These are phyloP conservation scores for Solanum virginianum DNA, from an alignment of 257 asterid species.

Conservation along the genomic window DNA sequence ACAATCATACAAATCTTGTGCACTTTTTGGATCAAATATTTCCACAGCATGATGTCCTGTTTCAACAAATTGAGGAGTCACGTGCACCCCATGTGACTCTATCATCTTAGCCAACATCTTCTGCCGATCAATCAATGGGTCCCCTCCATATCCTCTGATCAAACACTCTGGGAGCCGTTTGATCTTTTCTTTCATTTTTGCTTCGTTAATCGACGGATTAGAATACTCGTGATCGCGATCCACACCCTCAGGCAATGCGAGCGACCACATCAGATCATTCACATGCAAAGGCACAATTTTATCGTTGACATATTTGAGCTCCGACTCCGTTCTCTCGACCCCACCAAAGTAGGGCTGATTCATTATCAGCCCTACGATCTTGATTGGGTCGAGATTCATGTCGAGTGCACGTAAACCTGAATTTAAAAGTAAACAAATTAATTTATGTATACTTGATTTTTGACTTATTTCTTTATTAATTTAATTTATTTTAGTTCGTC, in stretches of 20 bases:
- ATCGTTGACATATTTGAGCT: constrained; percentile 20
- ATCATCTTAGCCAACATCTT: constrained; percentile 39
- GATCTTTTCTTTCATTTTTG: constrained; percentile 20
- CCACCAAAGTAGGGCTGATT: constrained; percentile 60
- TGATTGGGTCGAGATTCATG: constrained; percentile 25
- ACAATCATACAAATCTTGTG: constrained; percentile 25
- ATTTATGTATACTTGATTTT: background rate
- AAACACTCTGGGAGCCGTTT: constrained; percentile 33
- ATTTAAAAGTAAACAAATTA: background rate
- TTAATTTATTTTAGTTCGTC: background rate
- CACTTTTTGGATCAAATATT: constrained; percentile 30
- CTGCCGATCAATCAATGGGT: constrained; percentile 58
- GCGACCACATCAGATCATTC: constrained; percentile 46
- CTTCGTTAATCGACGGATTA: constrained; percentile 5
- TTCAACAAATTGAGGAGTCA: constrained; percentile 27
- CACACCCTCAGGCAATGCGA: constrained; percentile 48
- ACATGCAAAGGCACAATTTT: constrained; percentile 28
- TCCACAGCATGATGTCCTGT: constrained; percentile 61
- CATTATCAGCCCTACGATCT: constrained; percentile 46
- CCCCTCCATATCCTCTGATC: constrained; percentile 48
- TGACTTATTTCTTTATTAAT: background rate
- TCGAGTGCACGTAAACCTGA: constrained; percentile 23
- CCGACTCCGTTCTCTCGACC: constrained; percentile 33
- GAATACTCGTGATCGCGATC: constrained; percentile 49
- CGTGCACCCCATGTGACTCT: constrained; percentile 47